Percentiles rank a stretch among this genome's conserved stretches.
Conservation (phyloP, 176 grass and related monocot genomes). For the Bothriochloa decipiens region DNA sequence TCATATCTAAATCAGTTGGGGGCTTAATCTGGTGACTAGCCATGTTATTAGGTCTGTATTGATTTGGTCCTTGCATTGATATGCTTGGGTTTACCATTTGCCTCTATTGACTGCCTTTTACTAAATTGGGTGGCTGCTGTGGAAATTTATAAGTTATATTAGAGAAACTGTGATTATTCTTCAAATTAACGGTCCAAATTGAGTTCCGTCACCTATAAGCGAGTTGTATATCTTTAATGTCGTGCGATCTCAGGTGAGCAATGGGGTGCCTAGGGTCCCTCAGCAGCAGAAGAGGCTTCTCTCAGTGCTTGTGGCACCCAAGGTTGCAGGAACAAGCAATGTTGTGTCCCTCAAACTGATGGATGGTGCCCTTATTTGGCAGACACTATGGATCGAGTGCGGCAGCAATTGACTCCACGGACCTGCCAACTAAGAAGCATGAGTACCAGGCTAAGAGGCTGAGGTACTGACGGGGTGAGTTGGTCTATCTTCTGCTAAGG, state of each 20-base stretch:
- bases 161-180: background rate
- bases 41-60: no score
- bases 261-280: conserved; percentile 35
- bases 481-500: background rate
- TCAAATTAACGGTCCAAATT: background rate
- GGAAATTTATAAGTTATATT: no score
- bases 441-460: conserved; percentile 98
- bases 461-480: conserved; percentile 55
- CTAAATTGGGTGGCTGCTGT: no score
- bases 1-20: no score
- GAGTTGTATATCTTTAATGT: background rate
- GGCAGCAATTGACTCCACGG: conserved; percentile 66
- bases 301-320: conserved; percentile 47
- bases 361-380: conserved; percentile 41
- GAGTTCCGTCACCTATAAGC: background rate
- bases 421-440: conserved; percentile 56
- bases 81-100: no score
- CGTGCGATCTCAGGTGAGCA: conserved; percentile 48
- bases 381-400: conserved; percentile 69
- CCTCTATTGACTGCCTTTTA: no score
- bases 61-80: no score
- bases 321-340: conserved; percentile 24
- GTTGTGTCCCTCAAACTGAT: conserved; percentile 32
- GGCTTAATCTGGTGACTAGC: no score
- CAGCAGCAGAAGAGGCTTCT: conserved; percentile 58